A percentile compares a stretch with the other conserved stretches of the same genome.
phyloP scores from a whole-genome alignment of 225 moss, liverwort and hornwort genomes.

The Pleurozium schreberi region DNA sequence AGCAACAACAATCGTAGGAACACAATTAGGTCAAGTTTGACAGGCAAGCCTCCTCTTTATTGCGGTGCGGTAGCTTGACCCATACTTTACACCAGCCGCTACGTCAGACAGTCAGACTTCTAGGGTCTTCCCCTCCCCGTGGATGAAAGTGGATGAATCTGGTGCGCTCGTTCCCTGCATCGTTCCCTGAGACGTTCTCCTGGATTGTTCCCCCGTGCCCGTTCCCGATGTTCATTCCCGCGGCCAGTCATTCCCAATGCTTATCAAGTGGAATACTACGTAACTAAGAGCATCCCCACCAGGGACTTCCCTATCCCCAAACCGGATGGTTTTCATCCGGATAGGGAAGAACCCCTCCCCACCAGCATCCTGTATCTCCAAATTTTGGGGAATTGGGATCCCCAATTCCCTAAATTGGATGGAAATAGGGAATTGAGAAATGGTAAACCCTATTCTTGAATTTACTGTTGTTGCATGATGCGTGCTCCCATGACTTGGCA shows the following conservation, averaged over 20 bases:
- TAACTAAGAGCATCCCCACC: too few relatives aligned
- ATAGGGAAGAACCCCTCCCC: too few relatives aligned
- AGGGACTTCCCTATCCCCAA: too few relatives aligned
- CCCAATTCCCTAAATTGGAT: too few relatives aligned
- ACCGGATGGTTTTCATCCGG: too few relatives aligned
- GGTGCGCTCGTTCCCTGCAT: not conserved
- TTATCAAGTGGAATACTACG: too few relatives aligned
- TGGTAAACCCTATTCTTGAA: too few relatives aligned
- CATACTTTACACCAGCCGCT: not conserved
- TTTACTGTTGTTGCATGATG: too few relatives aligned
- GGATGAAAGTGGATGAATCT: not conserved
- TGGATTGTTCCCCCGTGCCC: not conserved
- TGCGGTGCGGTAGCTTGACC: not conserved
- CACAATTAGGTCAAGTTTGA: not conserved
- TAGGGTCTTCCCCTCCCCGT: not conserved
- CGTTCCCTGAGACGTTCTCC: not conserved
- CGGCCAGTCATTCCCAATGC: not conserved
- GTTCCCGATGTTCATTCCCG: not conserved
- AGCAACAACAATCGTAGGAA: not conserved
- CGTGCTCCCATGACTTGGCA: too few relatives aligned
- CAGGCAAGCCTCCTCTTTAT: not conserved
- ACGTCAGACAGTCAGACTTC: not conserved
- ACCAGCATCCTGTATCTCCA: too few relatives aligned
- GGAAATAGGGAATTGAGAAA: too few relatives aligned
- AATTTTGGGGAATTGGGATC: too few relatives aligned